Base-by-base conservation (phyloP, 2,329 filamentous ascomycete species). In the Cryphonectria naterciae region DNA sequence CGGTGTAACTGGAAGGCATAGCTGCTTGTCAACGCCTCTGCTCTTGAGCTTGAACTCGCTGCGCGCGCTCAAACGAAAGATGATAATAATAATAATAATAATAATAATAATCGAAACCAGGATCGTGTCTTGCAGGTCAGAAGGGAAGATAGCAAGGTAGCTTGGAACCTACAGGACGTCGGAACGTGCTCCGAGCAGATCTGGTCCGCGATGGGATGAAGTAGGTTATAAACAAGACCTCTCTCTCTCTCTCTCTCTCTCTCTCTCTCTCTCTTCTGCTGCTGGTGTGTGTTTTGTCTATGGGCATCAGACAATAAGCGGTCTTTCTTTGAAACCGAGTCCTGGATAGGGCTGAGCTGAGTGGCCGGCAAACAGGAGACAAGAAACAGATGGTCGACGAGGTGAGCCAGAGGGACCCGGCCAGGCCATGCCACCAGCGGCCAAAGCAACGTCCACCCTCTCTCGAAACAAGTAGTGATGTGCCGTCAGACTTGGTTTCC, bases 1-100 rank as follows among this genome's bases (percentile, higher is more conserved):
- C 72, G 69, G 74, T 78, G 72, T 76, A 73, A 68, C 77, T 80
- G 71, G 74, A 73, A 19, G 77, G 72, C 77, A 79, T 79, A 35
- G 71, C 68, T 71, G 60, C 76, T 58, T 75, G 74, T 75, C 8
- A 70, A 46, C 64, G 56, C 43, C n/a, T 41, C 28, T 41, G 61
- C 22, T 37, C 39, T 39, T 1, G 39, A 58, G 65, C 56, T 76
- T 65, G 63, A 71, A 61, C 52, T 62, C 19, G 70, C 70, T 43
- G 68, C 72, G 25, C 52, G 43, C 61, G 32, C 10, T 39, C 3
- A 32, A 22, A n/a, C n/a, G n/a, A n/a, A n/a, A n/a, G n/a, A n/a
- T n/a, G n/a, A n/a, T n/a, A n/a, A n/a, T n/a, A n/a, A n/a, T n/a
- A n/a, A n/a, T n/a, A n/a, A n/a, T n/a, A n/a, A n/a, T n/a, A n/a